Conservation (phyloP, 441 rosid genomes). For the Syzygium syzygioides region DNA sequence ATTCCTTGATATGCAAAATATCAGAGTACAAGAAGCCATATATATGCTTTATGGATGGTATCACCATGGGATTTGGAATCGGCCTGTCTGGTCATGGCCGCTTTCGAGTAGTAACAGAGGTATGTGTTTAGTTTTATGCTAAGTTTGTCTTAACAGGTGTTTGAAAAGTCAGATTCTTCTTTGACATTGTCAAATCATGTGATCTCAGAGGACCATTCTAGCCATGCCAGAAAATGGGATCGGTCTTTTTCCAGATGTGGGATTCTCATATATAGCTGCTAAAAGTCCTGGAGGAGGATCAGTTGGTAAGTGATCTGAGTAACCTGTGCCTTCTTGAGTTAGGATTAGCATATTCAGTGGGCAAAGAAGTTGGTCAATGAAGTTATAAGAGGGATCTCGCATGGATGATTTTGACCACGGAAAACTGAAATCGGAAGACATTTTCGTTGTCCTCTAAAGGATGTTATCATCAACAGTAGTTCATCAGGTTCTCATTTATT, state of each 20-base stretch:
- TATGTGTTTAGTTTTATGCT: slow-evolving; percentile 12
- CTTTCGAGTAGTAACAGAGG: slow-evolving; percentile 89
- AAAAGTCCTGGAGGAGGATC: slow-evolving; percentile 89
- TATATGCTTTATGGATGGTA: slow-evolving; percentile 83
- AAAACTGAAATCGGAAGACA: not conserved
- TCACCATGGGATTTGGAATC: slow-evolving; percentile 94
- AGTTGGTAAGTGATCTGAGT: slow-evolving; percentile 41
- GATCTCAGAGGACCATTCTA: slow-evolving; percentile 62
- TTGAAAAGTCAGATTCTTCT: not conserved
- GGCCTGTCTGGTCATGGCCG: slow-evolving; percentile 92
- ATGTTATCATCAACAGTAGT: not conserved
- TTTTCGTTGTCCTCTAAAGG: not conserved
- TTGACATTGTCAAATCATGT: not conserved
- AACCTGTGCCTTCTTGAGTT: not conserved
- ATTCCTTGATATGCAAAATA: slow-evolving; percentile 81
- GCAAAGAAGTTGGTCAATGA: not conserved
- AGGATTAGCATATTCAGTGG: not conserved
- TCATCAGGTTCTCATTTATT: not conserved
- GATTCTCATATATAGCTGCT: slow-evolving; percentile 87
- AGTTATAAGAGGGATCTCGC: not conserved
- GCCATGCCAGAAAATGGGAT: slow-evolving; percentile 98
- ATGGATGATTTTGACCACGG: not conserved
- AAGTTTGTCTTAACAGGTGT: not conserved
- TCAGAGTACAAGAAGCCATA: slow-evolving; percentile 85
- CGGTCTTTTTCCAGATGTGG: slow-evolving; percentile 95